phyloP scores from a whole-genome alignment of 2,329 filamentous ascomycete genomes.

The Epichloe uncinata region DNA sequence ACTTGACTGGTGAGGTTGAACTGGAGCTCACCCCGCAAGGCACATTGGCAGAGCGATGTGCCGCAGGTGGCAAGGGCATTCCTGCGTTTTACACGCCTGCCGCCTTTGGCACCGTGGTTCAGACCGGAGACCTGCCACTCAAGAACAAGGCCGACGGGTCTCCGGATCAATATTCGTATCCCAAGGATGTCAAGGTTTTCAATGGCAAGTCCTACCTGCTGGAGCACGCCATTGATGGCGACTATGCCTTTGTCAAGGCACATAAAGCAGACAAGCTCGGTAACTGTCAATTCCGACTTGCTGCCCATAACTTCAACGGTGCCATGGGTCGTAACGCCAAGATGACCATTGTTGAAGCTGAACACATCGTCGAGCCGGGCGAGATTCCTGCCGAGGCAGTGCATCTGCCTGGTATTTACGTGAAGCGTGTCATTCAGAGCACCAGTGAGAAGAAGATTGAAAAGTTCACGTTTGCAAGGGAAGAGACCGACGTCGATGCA shows the following conservation, averaged over 20 bases:
- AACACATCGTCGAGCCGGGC: conserved; percentile 82
- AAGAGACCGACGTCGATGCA: conserved; percentile 42
- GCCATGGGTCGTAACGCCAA: conserved; percentile 88
- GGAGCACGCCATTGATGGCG: conserved; percentile 76
- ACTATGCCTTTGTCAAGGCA: conserved; percentile 89
- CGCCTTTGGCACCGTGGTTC: conserved; percentile 73
- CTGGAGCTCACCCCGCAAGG: conserved; percentile 88
- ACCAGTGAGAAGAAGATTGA: conserved; percentile 71
- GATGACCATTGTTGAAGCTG: conserved; percentile 82
- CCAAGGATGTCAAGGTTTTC: conserved; percentile 85
- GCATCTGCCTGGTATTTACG: conserved; percentile 82
- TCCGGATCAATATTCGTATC: conserved; percentile 60
- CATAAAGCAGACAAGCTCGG: conserved; percentile 87
- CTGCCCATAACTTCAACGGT: conserved; percentile 87
- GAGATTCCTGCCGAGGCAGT: conserved; percentile 75
- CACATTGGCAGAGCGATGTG: conserved; percentile 78
- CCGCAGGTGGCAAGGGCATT: conserved; percentile 76
- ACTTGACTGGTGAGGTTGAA: conserved; percentile 74
- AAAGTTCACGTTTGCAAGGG: conserved; percentile 70
- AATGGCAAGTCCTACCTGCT: conserved; percentile 82
- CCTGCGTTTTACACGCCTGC: conserved; percentile 91
- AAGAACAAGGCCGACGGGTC: conserved; percentile 66
- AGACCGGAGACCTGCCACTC: conserved; percentile 81
- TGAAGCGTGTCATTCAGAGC: conserved; percentile 77
- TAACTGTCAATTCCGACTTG: conserved; percentile 80